phyloP scores from a whole-genome alignment of 2,329 filamentous ascomycete genomes.

The Dactylonectria estremocensis region DNA sequence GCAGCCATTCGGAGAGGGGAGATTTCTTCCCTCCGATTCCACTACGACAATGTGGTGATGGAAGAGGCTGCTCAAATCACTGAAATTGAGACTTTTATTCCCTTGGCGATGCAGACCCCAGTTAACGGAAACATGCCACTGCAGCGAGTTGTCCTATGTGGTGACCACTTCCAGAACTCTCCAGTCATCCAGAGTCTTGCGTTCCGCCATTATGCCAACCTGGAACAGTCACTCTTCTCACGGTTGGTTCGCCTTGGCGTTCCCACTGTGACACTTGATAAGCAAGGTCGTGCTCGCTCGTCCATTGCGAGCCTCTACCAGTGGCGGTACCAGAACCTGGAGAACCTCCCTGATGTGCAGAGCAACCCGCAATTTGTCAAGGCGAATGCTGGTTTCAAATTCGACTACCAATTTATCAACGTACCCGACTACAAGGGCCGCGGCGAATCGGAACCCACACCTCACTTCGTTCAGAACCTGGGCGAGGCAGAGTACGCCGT shows the following conservation, averaged over 20 bases:
- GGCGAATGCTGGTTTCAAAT: conserved; percentile 93
- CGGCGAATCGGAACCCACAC: conserved; percentile 90
- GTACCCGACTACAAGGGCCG: conserved; percentile 92
- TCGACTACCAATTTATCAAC: conserved; percentile 97
- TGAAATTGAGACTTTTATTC: conserved; percentile 97
- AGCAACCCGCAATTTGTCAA: conserved; percentile 78
- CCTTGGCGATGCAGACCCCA: conserved; percentile 90
- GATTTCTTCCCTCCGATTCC: conserved; percentile 92
- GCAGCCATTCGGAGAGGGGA: conserved; percentile 94
- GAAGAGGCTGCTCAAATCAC: conserved; percentile 99
- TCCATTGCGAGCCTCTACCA: conserved; percentile 91
- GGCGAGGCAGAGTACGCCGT: conserved; percentile 98
- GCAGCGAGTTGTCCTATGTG: conserved; percentile 91
- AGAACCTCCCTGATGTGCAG: conserved; percentile 83
- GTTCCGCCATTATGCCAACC: conserved; percentile 94
- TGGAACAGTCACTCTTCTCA: conserved; percentile 96
- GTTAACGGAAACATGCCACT: conserved; percentile 80
- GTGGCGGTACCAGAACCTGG: conserved; percentile 90
- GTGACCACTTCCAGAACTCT: conserved; percentile 97
- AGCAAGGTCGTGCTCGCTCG: conserved; percentile 91
- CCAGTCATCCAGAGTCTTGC: conserved; percentile 95
- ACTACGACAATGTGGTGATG: conserved; percentile 98
- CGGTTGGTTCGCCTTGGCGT: conserved; percentile 92
- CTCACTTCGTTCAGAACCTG: conserved; percentile 96
- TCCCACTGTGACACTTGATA: conserved; percentile 90